A percentile compares a stretch with the other conserved stretches of the same genome.
Evolutionary conservation across 306 rosid species (phyloP).

Genomic region (Rosa rugosa): DNA sequence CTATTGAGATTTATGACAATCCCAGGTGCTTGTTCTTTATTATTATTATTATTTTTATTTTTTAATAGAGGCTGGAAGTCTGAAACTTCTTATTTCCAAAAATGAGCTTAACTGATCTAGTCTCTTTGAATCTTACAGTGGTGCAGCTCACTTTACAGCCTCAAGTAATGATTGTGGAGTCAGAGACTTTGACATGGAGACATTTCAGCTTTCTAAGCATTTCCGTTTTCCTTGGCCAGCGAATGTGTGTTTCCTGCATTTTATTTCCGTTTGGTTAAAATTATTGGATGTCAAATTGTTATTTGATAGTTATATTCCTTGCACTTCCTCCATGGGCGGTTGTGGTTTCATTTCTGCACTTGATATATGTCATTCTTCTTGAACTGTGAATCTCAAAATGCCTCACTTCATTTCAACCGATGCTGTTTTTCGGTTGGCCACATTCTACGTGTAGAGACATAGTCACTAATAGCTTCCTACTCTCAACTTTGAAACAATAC

Average conservation of each 20-base stretch:
- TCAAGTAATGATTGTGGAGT: constrained; percentile 79
- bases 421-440: neutral
- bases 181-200: constrained; percentile 85
- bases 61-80: neutral
- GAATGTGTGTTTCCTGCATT: constrained; percentile 48
- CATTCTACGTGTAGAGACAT: too few species aligned
- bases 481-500: too few species aligned
- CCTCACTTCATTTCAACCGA: neutral
- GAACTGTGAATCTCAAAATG: neutral
- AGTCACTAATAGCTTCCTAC: too few species aligned
- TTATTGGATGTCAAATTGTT: neutral
- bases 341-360: neutral
- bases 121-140: constrained; percentile 39
- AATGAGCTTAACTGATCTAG: neutral
- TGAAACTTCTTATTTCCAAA: neutral
- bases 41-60: neutral
- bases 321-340: neutral
- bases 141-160: constrained; percentile 82
- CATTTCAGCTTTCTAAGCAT: constrained; percentile 73
- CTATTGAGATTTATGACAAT: constrained; percentile 68
- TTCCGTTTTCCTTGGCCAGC: constrained; percentile 78
- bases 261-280: constrained; percentile 16
- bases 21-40: constrained; percentile 47
- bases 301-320: neutral
- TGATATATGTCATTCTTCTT: neutral